Base-by-base conservation (phyloP, 768 basidiomycete species). In the Dioszegia aurantiaca region DNA sequence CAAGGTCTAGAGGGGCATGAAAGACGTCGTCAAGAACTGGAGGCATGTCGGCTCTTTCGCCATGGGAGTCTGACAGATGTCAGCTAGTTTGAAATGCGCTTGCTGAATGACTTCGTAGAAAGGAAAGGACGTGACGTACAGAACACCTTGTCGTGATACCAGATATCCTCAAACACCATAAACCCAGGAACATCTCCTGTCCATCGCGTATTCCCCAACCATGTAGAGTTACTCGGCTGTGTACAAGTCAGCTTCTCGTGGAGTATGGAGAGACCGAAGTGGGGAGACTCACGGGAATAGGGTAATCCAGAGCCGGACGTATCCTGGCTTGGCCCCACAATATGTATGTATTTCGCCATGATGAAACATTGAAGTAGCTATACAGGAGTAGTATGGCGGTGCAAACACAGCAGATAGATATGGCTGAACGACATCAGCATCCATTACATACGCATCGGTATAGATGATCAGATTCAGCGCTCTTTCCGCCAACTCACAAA, bases 61-160 rank as follows among this genome's bases (percentile, higher is more conserved):
- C 48, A 37, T 19, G 24, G 33, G 23, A 51, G 21, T 51, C 48
- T 51, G 48, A 9, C 10, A 4, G 6, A 4, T 24, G n/a, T 14
- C 33, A 33, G 33, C 33, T 14, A n/a, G n/a, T n/a, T n/a, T n/a
- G n/a, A n/a, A 6, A 33, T 33, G 33, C 33, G n/a, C 33, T 6
- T 33, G 14, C 46, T 47, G 10, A 3, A 47, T 42, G 9, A 23
- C 26, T 4, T 23, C 3, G 48, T 21, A 17, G 19, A 51, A 51
- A 39, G n/a, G 6, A 8, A 28, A 14, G 21, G 41, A 27, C 8
- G 23, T 23, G 17, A 42, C 59, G 39, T 42, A 61, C 60, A 56
- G 26, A 56, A 61, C 17, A 55, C 28, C 26, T 49, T 41, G 36
- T 61, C 48, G 39, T 57, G 60, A 39, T 49, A 56, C 60, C 60